Conservation (phyloP, 2,329 filamentous ascomycete genomes). For the Colletotrichum shisoi region DNA sequence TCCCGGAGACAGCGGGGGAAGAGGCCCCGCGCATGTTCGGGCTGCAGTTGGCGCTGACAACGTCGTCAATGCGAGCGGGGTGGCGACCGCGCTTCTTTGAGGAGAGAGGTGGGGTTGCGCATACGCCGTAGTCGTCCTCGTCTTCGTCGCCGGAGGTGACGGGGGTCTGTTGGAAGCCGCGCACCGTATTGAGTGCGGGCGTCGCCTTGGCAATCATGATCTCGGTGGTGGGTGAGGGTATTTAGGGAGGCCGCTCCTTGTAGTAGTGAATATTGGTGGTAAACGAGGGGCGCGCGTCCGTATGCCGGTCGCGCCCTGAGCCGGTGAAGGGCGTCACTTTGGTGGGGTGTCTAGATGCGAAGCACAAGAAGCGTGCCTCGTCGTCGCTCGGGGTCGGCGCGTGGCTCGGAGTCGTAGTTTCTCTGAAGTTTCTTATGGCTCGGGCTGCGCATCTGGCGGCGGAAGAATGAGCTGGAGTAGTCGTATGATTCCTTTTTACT, state of each 20-base stretch:
- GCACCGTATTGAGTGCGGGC: constrained; percentile 63
- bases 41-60: constrained; percentile 70
- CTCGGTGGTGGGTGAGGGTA: constrained; percentile 8
- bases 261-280: constrained; percentile 46
- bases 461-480: constrained; percentile 59
- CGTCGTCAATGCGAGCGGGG: constrained; percentile 58
- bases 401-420: constrained; percentile 60
- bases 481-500: constrained; percentile 56
- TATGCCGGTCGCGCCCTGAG: constrained; percentile 35
- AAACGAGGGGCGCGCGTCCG: constrained; percentile 36
- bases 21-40: constrained; percentile 62
- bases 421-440: constrained; percentile 59
- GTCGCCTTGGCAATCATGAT: constrained; percentile 58
- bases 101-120: constrained; percentile 38
- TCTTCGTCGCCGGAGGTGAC: constrained; percentile 66
- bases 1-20: constrained; percentile 71
- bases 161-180: constrained; percentile 65
- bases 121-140: constrained; percentile 55
- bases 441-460: constrained; percentile 66
- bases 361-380: constrained; percentile 56
- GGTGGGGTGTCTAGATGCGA: constrained; percentile 31
- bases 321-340: constrained; percentile 32
- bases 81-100: constrained; percentile 49
- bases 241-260: constrained; percentile 31
- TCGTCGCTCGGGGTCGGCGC: constrained; percentile 67